Evolutionary conservation across 441 rosid species (phyloP).

Genomic region (Euphorbia schlechtendalii): DNA sequence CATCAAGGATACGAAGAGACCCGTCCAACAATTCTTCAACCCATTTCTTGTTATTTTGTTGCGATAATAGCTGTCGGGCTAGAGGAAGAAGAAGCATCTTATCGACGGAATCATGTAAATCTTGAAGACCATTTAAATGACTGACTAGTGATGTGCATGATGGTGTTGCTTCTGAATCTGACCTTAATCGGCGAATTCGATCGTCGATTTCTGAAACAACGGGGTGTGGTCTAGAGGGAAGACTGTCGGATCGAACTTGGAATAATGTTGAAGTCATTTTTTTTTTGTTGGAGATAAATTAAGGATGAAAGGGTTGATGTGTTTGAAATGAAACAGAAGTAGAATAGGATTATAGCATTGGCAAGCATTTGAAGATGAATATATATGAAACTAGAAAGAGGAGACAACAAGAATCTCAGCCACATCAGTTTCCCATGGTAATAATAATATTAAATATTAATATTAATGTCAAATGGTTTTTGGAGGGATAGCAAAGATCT

Average conservation of each 20-base stretch:
- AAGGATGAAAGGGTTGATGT: neutral
- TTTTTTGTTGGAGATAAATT: neutral
- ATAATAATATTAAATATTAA: too few species aligned
- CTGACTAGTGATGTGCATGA: conserved; percentile 22
- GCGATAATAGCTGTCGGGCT: conserved; percentile 27
- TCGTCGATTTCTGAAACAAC: conserved; percentile 23
- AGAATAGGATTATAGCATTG: neutral
- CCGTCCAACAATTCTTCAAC: conserved; percentile 30
- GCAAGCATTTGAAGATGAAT: too few species aligned
- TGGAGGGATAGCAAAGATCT: conserved; percentile 13
- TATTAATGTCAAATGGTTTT: neutral
- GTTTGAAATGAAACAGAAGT: neutral
- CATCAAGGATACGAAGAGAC: conserved; percentile 33
- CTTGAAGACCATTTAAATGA: conserved; percentile 29
- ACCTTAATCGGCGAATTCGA: conserved; percentile 27
- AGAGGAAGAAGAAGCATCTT: conserved; percentile 29
- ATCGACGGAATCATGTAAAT: conserved; percentile 36
- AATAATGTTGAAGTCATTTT: conserved; percentile 13
- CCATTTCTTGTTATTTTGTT: conserved; percentile 12
- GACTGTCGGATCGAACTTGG: conserved; percentile 39
- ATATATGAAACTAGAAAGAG: neutral
- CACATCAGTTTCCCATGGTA: neutral
- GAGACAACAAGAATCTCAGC: conserved; percentile 27
- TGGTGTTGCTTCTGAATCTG: conserved; percentile 20
- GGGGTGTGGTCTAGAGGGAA: conserved; percentile 38